Conservation (phyloP, 2,329 filamentous ascomycete species). For the Trichoderma koningiopsis region DNA sequence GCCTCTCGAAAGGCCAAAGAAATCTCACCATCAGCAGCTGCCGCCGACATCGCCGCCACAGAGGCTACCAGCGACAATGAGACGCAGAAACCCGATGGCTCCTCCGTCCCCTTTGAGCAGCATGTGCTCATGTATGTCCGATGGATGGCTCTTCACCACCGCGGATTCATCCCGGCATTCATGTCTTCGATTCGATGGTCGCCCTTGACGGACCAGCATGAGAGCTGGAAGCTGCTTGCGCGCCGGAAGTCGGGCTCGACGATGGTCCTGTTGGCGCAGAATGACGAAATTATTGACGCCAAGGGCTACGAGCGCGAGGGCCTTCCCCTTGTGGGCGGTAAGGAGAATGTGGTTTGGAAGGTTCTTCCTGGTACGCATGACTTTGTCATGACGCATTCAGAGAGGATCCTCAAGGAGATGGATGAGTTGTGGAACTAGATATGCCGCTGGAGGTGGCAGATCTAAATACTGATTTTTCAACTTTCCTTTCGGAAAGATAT, state of each 20-base stretch:
- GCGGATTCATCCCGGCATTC: slow-evolving; percentile 62
- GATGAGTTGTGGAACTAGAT: slow-evolving; percentile 49
- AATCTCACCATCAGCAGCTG: slow-evolving; percentile 28
- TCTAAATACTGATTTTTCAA: background rate
- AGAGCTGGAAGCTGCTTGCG: slow-evolving; percentile 52
- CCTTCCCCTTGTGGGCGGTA: slow-evolving; percentile 54
- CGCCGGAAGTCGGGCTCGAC: slow-evolving; percentile 47
- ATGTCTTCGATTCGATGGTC: slow-evolving; percentile 59
- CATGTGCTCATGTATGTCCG: slow-evolving; percentile 55
- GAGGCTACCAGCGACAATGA: slow-evolving; percentile 42
- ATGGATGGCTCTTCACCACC: slow-evolving; percentile 60
- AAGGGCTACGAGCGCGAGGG: slow-evolving; percentile 53
- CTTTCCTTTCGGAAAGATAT: background rate
- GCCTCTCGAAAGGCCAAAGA: slow-evolving; percentile 36
- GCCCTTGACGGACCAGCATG: slow-evolving; percentile 56
- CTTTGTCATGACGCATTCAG: slow-evolving; percentile 61
- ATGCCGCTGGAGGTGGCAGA: no score
- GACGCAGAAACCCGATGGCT: slow-evolving; percentile 29
- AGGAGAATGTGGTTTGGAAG: slow-evolving; percentile 52
- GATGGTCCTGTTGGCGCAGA: slow-evolving; percentile 53
- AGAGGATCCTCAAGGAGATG: slow-evolving; percentile 49
- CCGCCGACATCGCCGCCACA: slow-evolving; percentile 46
- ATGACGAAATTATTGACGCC: slow-evolving; percentile 56
- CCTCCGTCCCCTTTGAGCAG: slow-evolving; percentile 46
- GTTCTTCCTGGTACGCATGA: slow-evolving; percentile 60